phyloP scores from a whole-genome alignment of 345 rosid genomes.

The Bruguiera gymnorhiza region DNA sequence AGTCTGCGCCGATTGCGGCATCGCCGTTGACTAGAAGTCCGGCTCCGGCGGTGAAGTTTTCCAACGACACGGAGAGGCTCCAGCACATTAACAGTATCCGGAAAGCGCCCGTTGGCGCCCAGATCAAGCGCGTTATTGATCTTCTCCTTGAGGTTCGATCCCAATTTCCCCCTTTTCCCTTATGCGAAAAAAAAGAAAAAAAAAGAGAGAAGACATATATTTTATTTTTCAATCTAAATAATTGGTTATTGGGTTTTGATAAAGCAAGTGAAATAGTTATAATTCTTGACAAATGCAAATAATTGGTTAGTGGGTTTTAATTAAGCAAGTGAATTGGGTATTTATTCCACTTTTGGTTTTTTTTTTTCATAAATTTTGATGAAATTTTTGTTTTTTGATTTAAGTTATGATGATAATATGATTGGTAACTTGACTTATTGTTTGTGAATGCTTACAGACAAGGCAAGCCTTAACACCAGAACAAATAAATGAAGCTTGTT shows the following conservation, averaged over 20 bases:
- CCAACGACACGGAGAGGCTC: constrained; percentile 71
- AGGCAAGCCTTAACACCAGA: constrained; percentile 69
- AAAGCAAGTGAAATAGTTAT: no score
- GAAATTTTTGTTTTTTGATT: no score
- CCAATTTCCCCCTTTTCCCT: neutral
- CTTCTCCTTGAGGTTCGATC: constrained; percentile 46
- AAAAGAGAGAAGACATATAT: no score
- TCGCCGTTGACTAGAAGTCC: constrained; percentile 41
- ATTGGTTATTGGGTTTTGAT: no score
- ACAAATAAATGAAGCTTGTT: constrained; percentile 68
- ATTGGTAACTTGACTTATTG: neutral
- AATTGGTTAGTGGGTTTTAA: no score
- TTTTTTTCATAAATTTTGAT: no score
- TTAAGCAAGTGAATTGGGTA: no score
- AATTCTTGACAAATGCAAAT: no score
- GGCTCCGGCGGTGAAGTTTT: constrained; percentile 55
- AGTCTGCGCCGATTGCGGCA: constrained; percentile 21
- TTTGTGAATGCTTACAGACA: constrained; percentile 40
- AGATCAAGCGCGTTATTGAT: constrained; percentile 87
- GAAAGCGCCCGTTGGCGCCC: constrained; percentile 78
- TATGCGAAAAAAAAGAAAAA: no score
- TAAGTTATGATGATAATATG: no score
- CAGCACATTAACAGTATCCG: constrained; percentile 56
- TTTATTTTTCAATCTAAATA: no score
- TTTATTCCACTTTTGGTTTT: no score